phyloP scores from a whole-genome alignment of 306 rosid genomes.

The Oxytropis ochrocephala region DNA sequence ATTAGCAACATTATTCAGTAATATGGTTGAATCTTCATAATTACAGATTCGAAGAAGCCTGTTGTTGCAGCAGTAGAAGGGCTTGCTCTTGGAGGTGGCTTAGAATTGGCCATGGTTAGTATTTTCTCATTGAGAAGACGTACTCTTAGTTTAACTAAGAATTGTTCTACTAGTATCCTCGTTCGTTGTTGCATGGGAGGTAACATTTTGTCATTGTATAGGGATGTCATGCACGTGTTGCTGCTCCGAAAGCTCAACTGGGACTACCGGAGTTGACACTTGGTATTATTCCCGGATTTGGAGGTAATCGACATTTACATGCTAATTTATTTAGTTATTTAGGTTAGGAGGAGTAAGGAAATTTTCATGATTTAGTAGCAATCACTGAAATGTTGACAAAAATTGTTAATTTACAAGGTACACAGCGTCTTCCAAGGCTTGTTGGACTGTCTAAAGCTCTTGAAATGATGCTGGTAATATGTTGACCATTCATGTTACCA shows the following conservation, averaged over 20 bases:
- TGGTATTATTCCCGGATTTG: constrained; percentile 93
- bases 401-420: constrained; percentile 49
- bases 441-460: constrained; percentile 71
- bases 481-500: neutral
- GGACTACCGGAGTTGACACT: constrained; percentile 94
- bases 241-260: constrained; percentile 77
- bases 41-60: constrained; percentile 81
- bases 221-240: constrained; percentile 95
- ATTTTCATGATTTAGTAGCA: neutral
- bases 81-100: constrained; percentile 98
- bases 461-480: constrained; percentile 89
- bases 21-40: constrained; percentile 1
- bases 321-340: neutral
- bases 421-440: constrained; percentile 98
- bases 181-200: neutral
- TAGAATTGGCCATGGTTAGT: constrained; percentile 93
- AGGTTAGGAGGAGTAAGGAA: neutral
- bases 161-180: neutral
- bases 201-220: constrained; percentile 23
- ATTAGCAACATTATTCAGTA: neutral
- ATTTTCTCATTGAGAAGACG: constrained; percentile 3
- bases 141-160: neutral
- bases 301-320: constrained; percentile 52
- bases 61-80: constrained; percentile 90
- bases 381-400: constrained; percentile 22